Evolutionary conservation across 306 rosid genomes (phyloP).

Genomic region (Ziziphus jujuba): DNA sequence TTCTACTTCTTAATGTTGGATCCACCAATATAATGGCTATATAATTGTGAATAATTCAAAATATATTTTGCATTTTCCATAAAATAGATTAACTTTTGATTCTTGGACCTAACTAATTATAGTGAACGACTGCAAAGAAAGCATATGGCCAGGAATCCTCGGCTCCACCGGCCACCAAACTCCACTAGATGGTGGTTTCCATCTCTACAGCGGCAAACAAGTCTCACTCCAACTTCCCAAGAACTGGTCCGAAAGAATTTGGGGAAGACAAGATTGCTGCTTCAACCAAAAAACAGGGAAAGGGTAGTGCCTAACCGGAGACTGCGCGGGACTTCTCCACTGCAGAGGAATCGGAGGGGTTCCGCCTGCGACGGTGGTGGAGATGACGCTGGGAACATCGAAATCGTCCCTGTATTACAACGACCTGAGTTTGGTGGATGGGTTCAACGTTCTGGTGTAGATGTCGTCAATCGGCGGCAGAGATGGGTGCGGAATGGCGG

Average conservation of each 20-base stretch:
- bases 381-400: constrained; percentile 66
- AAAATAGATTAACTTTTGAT: too few relatives aligned
- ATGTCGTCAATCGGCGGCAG: constrained; percentile 42
- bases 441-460: constrained; percentile 60
- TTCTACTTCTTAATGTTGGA: too few relatives aligned
- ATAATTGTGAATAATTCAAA: too few relatives aligned
- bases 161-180: constrained; percentile 50
- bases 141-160: constrained; percentile 74
- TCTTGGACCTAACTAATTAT: constrained; percentile 49
- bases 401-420: constrained; percentile 54
- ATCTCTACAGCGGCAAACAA: constrained; percentile 53
- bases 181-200: constrained; percentile 63
- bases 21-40: too few relatives aligned
- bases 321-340: constrained; percentile 55
- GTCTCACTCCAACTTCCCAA: constrained; percentile 38
- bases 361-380: constrained; percentile 65
- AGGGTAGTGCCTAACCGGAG: constrained; percentile 64
- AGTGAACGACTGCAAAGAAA: constrained; percentile 68
- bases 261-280: constrained; percentile 77
- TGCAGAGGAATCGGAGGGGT: constrained; percentile 61
- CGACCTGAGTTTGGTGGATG: constrained; percentile 73
- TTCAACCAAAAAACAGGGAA: constrained; percentile 41
- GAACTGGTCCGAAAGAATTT: constrained; percentile 72
- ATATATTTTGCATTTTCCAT: too few relatives aligned
- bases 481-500: constrained; percentile 46